phyloP scores from a whole-genome alignment of 345 rosid genomes.

The Zanthoxylum bungeanum region DNA sequence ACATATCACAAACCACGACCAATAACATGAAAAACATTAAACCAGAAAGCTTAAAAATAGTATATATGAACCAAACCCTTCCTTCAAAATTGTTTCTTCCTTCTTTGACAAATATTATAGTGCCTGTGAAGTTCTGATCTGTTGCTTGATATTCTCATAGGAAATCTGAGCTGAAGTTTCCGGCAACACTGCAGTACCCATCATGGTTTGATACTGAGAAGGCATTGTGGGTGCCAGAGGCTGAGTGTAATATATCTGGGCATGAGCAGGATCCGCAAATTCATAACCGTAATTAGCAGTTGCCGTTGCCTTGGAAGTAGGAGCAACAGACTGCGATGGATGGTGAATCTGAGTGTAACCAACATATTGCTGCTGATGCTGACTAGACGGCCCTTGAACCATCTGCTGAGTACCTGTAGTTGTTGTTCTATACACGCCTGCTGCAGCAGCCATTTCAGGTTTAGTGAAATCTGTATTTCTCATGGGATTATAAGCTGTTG shows the following conservation, averaged over 20 bases:
- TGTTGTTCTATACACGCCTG: slow-evolving; percentile 61
- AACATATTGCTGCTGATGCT: too few relatives aligned
- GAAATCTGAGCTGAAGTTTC: slow-evolving; percentile 53
- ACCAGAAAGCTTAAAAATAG: slow-evolving; percentile 27
- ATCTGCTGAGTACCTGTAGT: slow-evolving; percentile 51
- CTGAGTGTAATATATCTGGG: slow-evolving; percentile 71
- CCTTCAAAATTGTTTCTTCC: slow-evolving; percentile 70
- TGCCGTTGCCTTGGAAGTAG: slow-evolving; percentile 45
- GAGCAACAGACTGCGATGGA: slow-evolving; percentile 69
- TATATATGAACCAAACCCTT: slow-evolving; percentile 40
- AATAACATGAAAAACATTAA: slow-evolving; percentile 27
- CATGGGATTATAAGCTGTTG: slow-evolving; percentile 48
- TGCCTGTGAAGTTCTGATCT: slow-evolving; percentile 67
- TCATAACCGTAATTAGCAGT: slow-evolving; percentile 62
- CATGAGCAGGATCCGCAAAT: slow-evolving; percentile 55
- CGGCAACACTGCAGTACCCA: slow-evolving; percentile 40
- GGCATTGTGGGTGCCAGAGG: too few relatives aligned
- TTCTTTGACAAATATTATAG: slow-evolving; percentile 30
- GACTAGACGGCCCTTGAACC: slow-evolving; percentile 61
- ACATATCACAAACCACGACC: slow-evolving; percentile 63
- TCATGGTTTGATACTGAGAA: slow-evolving; percentile 93
- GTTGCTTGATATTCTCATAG: slow-evolving; percentile 51
- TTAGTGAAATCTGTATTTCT: slow-evolving; percentile 53
- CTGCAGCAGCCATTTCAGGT: slow-evolving; percentile 59
- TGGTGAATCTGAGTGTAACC: slow-evolving; percentile 82